Evolutionary conservation across 176 grass and related monocot species (phyloP).

Genomic region (Oryza glumipatula): DNA sequence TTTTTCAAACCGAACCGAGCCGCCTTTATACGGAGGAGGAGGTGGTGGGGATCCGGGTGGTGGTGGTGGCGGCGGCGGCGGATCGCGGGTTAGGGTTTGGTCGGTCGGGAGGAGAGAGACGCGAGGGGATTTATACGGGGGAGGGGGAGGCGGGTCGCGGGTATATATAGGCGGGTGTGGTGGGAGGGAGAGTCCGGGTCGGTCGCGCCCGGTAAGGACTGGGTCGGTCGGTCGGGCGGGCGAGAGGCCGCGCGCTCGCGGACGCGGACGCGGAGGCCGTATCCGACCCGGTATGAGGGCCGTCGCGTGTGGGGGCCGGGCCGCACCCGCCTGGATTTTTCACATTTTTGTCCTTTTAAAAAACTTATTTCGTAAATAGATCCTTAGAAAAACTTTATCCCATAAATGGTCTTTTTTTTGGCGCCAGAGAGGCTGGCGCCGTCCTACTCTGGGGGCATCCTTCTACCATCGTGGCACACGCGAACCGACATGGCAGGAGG

Average conservation of each 20-base stretch:
- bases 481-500: too few species aligned
- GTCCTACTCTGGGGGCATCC: too few species aligned
- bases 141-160: background rate
- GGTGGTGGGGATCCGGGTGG: background rate
- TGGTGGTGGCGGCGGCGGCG: slow-evolving; percentile 24
- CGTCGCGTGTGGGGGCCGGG: too few species aligned
- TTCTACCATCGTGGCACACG: too few species aligned
- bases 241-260: background rate
- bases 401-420: too few species aligned
- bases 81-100: slow-evolving; percentile 36
- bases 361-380: too few species aligned
- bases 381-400: too few species aligned
- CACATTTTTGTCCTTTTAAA: too few species aligned
- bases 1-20: slow-evolving; percentile 33
- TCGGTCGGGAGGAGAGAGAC: background rate
- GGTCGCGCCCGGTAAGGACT: slow-evolving; percentile 24
- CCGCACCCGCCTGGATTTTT: too few species aligned
- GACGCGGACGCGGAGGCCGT: background rate
- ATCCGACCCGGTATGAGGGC: background rate
- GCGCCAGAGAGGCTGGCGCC: too few species aligned
- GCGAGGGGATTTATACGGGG: slow-evolving; percentile 26
- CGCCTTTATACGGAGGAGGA: slow-evolving; percentile 34
- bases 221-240: background rate
- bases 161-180: slow-evolving; percentile 24
- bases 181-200: background rate